Base-by-base conservation (phyloP, 2,329 filamentous ascomycete species). In the Iodosphaeria phyllophila region DNA sequence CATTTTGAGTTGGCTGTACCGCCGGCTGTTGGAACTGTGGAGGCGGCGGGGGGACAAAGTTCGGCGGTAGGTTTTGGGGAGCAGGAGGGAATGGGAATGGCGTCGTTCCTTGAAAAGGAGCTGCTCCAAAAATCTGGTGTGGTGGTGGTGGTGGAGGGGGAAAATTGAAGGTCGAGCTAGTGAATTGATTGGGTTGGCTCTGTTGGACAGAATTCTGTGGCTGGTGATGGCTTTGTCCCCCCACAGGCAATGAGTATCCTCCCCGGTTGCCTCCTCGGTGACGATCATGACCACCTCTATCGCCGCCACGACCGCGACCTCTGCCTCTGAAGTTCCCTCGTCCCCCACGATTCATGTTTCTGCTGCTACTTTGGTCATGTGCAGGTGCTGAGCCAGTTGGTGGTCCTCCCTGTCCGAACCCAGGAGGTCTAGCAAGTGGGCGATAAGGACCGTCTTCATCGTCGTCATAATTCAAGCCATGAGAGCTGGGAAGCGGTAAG, bases 371-470 rank as follows among this genome's bases (percentile, higher is more conserved):
- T 10, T 37, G 16, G 38, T 40, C 22, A 33, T 26, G 32, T 18
- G 15, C 38, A 38, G 37, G 56, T 41, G 39, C 46, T 34, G 32
- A 38, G 23, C 30, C 30, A 40, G 20, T 58, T 46, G 44, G 59
- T 44, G 38, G 59, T 48, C 34, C 42, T 0, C 52, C 56, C 30
- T 52, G 52, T 5, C 59, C 64, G 30, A 74, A 69, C 24, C 72
- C 72, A 11, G 63, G 56, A 2, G 78, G 78, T 11, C 78, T 58
- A 12, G 72, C 49, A 11, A 86, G 56, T 5, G 75, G 74, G 33
- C 69, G 74, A 44, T 86, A 86, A 1, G 69, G 67, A 1, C 71
- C 71, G 30, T 74, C 69, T 5, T 47, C 45, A 2, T 73, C 44
- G 28, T 82, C 73, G 30, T 76, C 74, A 35, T 79, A 79, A 39